A percentile compares a stretch with the other conserved stretches of the same genome.
phyloP scores from a whole-genome alignment of 768 basidiomycete species.

The Tylopilus sp. region DNA sequence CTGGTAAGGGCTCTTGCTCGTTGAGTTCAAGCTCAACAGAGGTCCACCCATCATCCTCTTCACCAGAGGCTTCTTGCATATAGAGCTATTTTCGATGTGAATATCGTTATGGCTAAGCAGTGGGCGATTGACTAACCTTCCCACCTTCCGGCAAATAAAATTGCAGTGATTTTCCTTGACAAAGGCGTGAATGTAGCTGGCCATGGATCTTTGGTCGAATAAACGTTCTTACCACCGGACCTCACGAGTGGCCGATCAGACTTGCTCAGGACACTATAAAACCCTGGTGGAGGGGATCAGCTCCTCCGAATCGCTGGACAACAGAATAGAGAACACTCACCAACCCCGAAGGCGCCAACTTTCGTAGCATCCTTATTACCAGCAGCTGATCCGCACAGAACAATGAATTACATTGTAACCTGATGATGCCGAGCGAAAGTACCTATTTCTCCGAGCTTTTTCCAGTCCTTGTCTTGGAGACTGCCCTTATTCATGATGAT shows the following conservation, averaged over 20 bases:
- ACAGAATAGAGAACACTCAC: too few relatives aligned
- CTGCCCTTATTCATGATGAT: conserved; percentile 12
- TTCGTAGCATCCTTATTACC: conserved; percentile 11
- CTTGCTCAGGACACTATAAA: conserved; percentile 19
- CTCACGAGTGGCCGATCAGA: conserved; percentile 12
- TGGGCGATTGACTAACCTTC: neutral
- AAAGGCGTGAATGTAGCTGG: neutral
- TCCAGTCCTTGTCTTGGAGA: neutral
- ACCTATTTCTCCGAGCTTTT: conserved; percentile 10
- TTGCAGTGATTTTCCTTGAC: conserved; percentile 12
- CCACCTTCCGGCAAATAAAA: conserved; percentile 6
- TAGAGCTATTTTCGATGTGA: conserved; percentile 7
- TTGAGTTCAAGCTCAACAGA: conserved; percentile 9
- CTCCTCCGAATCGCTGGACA: too few relatives aligned
- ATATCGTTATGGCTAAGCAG: neutral
- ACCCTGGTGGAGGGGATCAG: conserved; percentile 3
- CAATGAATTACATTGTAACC: neutral
- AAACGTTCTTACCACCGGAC: too few relatives aligned
- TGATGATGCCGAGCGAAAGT: neutral
- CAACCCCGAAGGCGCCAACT: too few relatives aligned
- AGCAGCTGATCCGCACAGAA: neutral
- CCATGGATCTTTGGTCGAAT: neutral
- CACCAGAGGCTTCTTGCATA: neutral
- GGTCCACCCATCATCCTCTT: neutral
- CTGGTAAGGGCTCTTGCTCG: conserved; percentile 2